Evolutionary conservation across 306 rosid species (phyloP).

Genomic region (Gastrolobium bilobum): DNA sequence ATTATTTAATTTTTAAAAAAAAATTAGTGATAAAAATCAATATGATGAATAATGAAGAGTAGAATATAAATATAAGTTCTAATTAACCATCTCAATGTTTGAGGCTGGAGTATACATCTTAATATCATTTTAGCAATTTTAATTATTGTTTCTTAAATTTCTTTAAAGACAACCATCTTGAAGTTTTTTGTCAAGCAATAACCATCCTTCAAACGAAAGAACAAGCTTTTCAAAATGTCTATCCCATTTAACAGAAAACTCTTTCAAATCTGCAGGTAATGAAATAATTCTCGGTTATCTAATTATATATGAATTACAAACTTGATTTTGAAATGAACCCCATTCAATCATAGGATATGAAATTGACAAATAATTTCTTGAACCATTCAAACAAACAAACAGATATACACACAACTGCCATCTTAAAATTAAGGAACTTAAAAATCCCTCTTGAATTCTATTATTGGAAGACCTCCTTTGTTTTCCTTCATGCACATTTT

Average conservation of each 20-base stretch:
- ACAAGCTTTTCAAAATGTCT: slow-evolving; percentile 34
- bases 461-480: no score
- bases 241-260: slow-evolving; percentile 28
- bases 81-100: not conserved
- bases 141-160: slow-evolving; percentile 32
- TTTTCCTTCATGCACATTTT: no score
- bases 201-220: slow-evolving; percentile 18
- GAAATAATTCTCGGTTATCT: slow-evolving; percentile 19
- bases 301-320: slow-evolving; percentile 5
- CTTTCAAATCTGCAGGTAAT: slow-evolving; percentile 23
- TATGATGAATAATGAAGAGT: no score
- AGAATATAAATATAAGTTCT: no score
- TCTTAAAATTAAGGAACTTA: no score
- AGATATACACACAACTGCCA: no score
- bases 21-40: no score
- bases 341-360: slow-evolving; percentile 2
- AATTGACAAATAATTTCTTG: no score
- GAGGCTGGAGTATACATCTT: slow-evolving; percentile 23
- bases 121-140: slow-evolving; percentile 24
- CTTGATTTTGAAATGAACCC: slow-evolving; percentile 16
- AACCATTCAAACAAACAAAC: no score
- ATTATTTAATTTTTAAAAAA: no score
- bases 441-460: no score
- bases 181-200: slow-evolving; percentile 33
- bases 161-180: slow-evolving; percentile 21